phyloP scores from a whole-genome alignment of 192 early-diverging fungal genomes.

The Coemansia umbellata region DNA sequence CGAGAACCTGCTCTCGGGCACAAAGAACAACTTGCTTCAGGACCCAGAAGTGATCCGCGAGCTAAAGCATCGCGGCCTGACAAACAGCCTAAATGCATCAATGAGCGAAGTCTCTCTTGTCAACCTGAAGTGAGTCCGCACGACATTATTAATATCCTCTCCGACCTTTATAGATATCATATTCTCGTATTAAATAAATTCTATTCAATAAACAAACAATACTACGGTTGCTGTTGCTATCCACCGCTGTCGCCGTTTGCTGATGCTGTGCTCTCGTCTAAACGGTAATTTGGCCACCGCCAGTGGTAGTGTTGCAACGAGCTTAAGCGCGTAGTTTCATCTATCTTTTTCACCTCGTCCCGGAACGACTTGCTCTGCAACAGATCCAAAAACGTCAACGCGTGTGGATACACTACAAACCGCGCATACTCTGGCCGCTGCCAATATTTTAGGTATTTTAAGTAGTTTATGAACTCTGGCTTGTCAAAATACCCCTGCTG shows the following conservation, averaged over 20 bases:
- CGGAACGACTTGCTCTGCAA: slow-evolving; percentile 82
- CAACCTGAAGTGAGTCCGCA: slow-evolving; percentile 13
- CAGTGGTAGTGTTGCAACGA: slow-evolving; percentile 47
- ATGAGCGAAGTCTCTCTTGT: slow-evolving; percentile 47
- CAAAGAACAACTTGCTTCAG: slow-evolving; percentile 35
- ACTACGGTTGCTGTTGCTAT: background rate
- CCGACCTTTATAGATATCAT: no score
- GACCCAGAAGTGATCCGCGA: slow-evolving; percentile 43
- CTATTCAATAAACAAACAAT: no score
- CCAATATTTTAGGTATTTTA: slow-evolving; percentile 91
- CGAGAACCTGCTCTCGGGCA: slow-evolving; percentile 60
- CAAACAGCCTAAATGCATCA: slow-evolving; percentile 26
- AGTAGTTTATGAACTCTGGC: slow-evolving; percentile 81
- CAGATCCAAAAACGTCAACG: slow-evolving; percentile 79
- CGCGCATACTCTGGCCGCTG: slow-evolving; percentile 84
- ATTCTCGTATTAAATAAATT: no score
- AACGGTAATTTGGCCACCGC: slow-evolving; percentile 33
- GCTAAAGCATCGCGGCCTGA: slow-evolving; percentile 31
- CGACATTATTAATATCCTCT: no score
- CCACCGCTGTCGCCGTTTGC: background rate
- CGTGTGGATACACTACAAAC: slow-evolving; percentile 87
- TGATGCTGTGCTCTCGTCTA: slow-evolving; percentile 1
- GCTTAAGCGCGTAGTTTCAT: slow-evolving; percentile 71
- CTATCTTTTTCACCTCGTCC: slow-evolving; percentile 64
- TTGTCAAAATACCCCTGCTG: slow-evolving; percentile 85